phyloP scores from a whole-genome alignment of 208 protist species.

The Leishmania martiniquensis region DNA sequence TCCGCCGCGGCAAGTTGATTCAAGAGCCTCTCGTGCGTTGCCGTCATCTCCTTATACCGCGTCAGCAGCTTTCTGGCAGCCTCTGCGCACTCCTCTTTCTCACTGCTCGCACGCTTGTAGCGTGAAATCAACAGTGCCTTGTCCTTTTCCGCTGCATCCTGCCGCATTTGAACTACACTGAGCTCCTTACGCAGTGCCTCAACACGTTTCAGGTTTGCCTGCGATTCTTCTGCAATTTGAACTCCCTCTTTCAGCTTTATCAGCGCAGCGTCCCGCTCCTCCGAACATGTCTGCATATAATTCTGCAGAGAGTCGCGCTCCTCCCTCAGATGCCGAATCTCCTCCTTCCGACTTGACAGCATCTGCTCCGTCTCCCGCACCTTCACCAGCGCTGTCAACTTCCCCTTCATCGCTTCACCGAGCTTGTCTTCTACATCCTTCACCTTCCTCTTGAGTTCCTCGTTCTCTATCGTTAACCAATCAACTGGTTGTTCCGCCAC shows the following conservation, averaged over 20 bases:
- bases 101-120: slow-evolving; percentile 27
- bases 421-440: slow-evolving; percentile 20
- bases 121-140: slow-evolving; percentile 23
- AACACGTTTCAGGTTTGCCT: slow-evolving; percentile 15
- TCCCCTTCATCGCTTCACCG: slow-evolving; percentile 12
- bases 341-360: slow-evolving; percentile 5
- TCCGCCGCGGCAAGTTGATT: slow-evolving; percentile 7
- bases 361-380: slow-evolving; percentile 20
- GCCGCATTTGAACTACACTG: slow-evolving; percentile 20
- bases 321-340: slow-evolving; percentile 22
- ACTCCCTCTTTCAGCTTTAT: slow-evolving; percentile 24
- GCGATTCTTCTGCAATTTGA: slow-evolving; percentile 25
- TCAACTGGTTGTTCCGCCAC: slow-evolving; percentile 33
- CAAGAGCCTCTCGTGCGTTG: slow-evolving; percentile 12
- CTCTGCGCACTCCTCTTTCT: slow-evolving; percentile 43
- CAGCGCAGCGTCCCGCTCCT: slow-evolving; percentile 24
- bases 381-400: slow-evolving; percentile 11
- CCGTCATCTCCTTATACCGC: slow-evolving; percentile 31
- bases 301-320: slow-evolving; percentile 22
- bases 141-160: slow-evolving; percentile 26
- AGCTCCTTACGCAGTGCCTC: slow-evolving; percentile 25
- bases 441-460: slow-evolving; percentile 23
- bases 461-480: slow-evolving; percentile 46
- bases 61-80: slow-evolving; percentile 21
- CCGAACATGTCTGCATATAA: background rate